Base-by-base conservation (phyloP, 1,139 yeast species). In the Sugiyamaella sp. region DNA sequence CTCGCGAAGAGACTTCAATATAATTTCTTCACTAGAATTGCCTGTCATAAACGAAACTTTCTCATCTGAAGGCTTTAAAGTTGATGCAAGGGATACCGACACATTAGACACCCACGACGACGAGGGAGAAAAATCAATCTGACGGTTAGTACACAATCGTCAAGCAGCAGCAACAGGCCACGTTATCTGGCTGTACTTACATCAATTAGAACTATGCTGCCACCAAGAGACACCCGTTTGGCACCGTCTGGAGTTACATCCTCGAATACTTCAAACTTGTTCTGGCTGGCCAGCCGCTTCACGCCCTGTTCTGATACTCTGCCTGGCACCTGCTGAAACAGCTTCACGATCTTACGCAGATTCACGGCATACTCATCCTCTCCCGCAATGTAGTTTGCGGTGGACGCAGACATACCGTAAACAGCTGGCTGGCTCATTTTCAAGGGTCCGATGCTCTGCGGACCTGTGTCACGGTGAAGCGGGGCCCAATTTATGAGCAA, bases 191-290 rank as follows among this genome's bases (percentile, higher is more conserved):
- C 9, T 24, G 54, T 50, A 53, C 68, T 62, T 24, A 70, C 63
- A 52, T 71, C 74, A 2, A 71, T 57, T 10, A 71, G 63, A n/a
- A 71, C 65, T 29, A 71, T 68, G 8, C 69, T 64, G 1, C 74
- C 74, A 2, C 73, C 69, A 3, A 71, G 58, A 27, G 73, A 68
- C 19, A 71, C 56, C 17, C 73, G 60, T 42, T 63, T 64, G 6
- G 66, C 67, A 5, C 57, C 52, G 16, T 53, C 60, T 4, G 62
- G 58, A 5, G 62, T 49, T 12, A 52, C 53, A 29, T 67, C 71
- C 49, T 70, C 73, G 53, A 70, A 71, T 2, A 70, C 64, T 51
- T 71, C 74, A 45, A 71, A 68, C 57, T 60, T 60, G 51, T 62
- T 57, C 29, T 58, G 51, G 19, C 51, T 52, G 4, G 68, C 74